Evolutionary conservation across 1,139 yeast genomes (phyloP), one percentile per base, ranked within the genome.

Genomic region (Meyerozyma smithsonii): DNA sequence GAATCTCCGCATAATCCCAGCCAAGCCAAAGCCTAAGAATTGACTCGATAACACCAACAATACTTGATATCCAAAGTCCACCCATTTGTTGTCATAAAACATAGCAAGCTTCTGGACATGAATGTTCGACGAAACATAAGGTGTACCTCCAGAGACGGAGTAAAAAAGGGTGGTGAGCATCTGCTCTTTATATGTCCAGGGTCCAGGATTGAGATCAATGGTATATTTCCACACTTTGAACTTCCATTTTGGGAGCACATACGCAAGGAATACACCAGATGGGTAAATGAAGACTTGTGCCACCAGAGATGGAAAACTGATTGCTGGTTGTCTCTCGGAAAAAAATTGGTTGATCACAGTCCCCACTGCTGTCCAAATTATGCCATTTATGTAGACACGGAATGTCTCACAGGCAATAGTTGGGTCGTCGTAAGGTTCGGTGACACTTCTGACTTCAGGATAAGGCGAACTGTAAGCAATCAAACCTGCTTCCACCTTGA

Each of bases 61-160:
- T 4, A 69, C 39, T 46, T 71, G 77, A 48, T 62, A 70, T 0
- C 61, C 50, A 52, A 66, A 55, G 1, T 63, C 48, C 5, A 70
- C 75, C 77, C 77, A 71, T 42, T 67, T 61, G 37, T 70, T 55
- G 1, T 71, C 72, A 46, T 71, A 71, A 45, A 69, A 71, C 38
- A 60, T 54, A 32, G 68, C 73, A 20, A 69, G 47, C 41, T 69
- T 70, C 74, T 69, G 68, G 6, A 71, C 76, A 45, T 68, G 61
- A 1, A 71, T 69, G 46, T 69, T 70, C 49, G 66, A 69, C 1
- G 69, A 56, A 50, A 68, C 68, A 43, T 71, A 71, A 0, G 77
- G 76, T 0, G 72, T 65, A 1, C 71, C 68, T 7, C 69, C 59
- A 2, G 75, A 69, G 44, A 75, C 69, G 55, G 64, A 66, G 44